Evolutionary conservation across 257 asterid genomes (phyloP).

Genomic region (Misopates orontium): DNA sequence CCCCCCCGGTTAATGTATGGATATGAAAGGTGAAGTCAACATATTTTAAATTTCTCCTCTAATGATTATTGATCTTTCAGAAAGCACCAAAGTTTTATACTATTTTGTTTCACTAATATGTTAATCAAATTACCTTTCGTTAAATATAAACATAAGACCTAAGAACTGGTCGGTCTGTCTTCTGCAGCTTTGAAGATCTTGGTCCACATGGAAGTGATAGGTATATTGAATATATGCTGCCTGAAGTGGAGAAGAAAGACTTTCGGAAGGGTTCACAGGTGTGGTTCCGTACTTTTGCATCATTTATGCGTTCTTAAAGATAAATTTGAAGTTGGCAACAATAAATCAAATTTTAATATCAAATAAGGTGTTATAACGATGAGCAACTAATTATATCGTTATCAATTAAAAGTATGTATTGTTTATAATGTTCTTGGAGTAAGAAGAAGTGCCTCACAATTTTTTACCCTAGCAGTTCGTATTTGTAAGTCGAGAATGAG

Average conservation of each 20-base stretch:
- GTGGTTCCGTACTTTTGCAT: constrained; percentile 28
- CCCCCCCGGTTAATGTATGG: too few species aligned
- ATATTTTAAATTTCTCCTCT: too few species aligned
- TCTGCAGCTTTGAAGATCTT: constrained; percentile 93
- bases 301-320: not conserved
- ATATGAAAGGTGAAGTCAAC: too few species aligned
- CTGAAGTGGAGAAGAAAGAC: constrained; percentile 88
- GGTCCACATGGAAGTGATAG: constrained; percentile 99
- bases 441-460: not conserved
- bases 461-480: constrained; percentile 4
- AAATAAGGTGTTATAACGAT: not conserved
- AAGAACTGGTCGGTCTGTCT: constrained; percentile 18
- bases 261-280: constrained; percentile 99
- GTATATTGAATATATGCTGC: constrained; percentile 84
- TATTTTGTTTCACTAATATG: too few species aligned
- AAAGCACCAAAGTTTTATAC: too few species aligned
- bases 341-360: too few species aligned
- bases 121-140: too few species aligned
- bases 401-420: not conserved
- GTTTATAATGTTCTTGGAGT: not conserved
- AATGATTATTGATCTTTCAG: too few species aligned
- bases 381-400: not conserved
- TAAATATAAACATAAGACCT: too few species aligned
- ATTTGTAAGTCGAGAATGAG: too few species aligned
- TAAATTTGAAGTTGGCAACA: too few species aligned